Base-by-base conservation (phyloP, 1,284 basidiomycete species). In the Irpex rosettiformis region DNA sequence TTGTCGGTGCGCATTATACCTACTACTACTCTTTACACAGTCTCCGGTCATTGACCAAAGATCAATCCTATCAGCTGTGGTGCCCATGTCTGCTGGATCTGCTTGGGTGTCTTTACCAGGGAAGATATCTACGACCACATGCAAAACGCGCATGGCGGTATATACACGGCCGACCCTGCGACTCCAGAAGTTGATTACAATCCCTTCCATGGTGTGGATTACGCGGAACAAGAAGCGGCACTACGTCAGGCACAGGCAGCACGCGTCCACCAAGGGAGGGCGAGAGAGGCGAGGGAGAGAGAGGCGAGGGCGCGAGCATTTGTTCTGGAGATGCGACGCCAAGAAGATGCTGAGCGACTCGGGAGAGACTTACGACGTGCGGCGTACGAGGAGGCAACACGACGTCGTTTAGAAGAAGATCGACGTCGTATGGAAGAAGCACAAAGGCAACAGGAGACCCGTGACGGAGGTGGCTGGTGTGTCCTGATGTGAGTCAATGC, bases 71-170 rank as follows among this genome's bases (percentile, higher is more conserved):
- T 40, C 0, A 47, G 43, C 16, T 73, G 68, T 48, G 67, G 66
- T 8, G 61, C 64, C 3, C 70, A 72, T 52, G 65, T 71, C 22
- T 71, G 70, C 58, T 72, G 69, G 67, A 59, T 59, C 4, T 70
- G 69, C 59, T 54, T 65, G 49, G 53, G 57, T 18, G 52, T 58
- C 11, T 65, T 58, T 45, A 16, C 10, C 10, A 22, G 21, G 24
- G 13, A 51, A 3, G 49, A 54, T 11, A 64, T 63, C 21, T 65
- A 63, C 45, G 30, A 21, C 1, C 64, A 65, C 47, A 53, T 65
- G 56, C 28, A 47, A 33, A 40, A 40, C 11, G 60, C 47, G n/a
- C 64, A 65, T 54, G 60, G 62, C 40, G 64, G 62, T 4, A 54
- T 58, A 43, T 55, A 28, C 33, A 59, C 58, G 21, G 28, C 43